phyloP scores from a whole-genome alignment of 169 alveolate species.

The Cryptosporidium andersoni region DNA sequence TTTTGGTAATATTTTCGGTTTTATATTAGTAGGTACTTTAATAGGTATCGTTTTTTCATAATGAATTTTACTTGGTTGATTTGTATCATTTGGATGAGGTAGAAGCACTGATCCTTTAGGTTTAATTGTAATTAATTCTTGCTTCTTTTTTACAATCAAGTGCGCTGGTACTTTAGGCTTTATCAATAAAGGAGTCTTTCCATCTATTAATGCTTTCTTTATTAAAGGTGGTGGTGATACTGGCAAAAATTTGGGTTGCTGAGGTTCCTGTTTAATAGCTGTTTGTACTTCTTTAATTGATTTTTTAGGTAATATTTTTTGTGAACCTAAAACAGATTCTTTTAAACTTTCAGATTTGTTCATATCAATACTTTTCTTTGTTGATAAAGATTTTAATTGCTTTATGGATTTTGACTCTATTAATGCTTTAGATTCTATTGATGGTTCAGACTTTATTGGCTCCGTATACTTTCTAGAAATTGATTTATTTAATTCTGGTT shows the following conservation, averaged over 20 bases:
- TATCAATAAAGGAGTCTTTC: constrained; percentile 6
- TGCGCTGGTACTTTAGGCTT: constrained; percentile 34
- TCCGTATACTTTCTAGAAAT: neutral
- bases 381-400: neutral
- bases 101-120: constrained; percentile 22
- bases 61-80: neutral
- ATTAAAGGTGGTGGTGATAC: neutral
- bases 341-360: neutral
- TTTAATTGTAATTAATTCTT: constrained; percentile 39
- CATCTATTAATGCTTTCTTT: constrained; percentile 26
- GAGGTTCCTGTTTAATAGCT: too few species aligned
- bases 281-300: too few species aligned
- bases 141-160: constrained; percentile 8
- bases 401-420: neutral
- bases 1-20: constrained; percentile 55
- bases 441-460: neutral
- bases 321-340: too few species aligned
- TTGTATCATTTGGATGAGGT: neutral
- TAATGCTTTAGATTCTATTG: neutral
- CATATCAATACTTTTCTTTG: neutral
- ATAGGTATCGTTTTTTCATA: constrained; percentile 31
- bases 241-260: too few species aligned
- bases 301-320: too few species aligned
- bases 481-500: too few species aligned
- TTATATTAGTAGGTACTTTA: constrained; percentile 36